phyloP scores from a whole-genome alignment of 23 red algal species.

The Gracilaria gracilis region DNA sequence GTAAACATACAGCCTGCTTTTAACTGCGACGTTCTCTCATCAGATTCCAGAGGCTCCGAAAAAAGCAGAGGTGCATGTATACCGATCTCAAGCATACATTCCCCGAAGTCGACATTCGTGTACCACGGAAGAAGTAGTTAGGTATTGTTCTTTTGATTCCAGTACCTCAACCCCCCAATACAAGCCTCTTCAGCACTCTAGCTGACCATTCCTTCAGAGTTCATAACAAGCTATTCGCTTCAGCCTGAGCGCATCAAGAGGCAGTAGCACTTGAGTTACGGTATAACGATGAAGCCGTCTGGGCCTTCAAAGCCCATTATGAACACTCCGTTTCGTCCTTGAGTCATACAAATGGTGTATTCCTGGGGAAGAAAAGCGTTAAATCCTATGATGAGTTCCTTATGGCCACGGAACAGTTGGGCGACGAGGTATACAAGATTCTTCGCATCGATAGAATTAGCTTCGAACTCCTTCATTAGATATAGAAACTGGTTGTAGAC shows the following conservation, averaged over 20 bases:
- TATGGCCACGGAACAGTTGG: constrained; percentile 88
- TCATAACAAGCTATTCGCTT: constrained; percentile 49
- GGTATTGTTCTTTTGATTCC: no score
- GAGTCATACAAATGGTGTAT: constrained; percentile 86
- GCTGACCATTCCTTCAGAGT: no score
- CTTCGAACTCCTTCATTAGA: constrained; percentile 99
- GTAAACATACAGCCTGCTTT: no score
- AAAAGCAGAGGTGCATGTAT: no score
- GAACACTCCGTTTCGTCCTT: constrained; percentile 57
- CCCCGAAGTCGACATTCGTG: no score
- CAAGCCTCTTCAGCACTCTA: no score
- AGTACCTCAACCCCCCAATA: no score
- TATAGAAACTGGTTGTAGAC: constrained; percentile 98
- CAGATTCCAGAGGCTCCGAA: no score
- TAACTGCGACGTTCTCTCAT: no score
- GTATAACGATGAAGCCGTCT: constrained; percentile 62
- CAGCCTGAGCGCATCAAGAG: constrained; percentile 2
- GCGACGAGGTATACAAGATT: constrained; percentile 90
- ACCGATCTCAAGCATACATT: no score
- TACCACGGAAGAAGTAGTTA: no score
- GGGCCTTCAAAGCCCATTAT: constrained; percentile 66
- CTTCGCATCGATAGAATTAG: constrained; percentile 90
- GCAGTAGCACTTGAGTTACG: constrained; percentile 28
- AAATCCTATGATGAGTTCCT: constrained; percentile 92
- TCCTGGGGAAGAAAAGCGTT: constrained; percentile 97